Base-by-base conservation (phyloP, 371 early-diverging fungal species). In the Syncephalastrum contaminatum region DNA sequence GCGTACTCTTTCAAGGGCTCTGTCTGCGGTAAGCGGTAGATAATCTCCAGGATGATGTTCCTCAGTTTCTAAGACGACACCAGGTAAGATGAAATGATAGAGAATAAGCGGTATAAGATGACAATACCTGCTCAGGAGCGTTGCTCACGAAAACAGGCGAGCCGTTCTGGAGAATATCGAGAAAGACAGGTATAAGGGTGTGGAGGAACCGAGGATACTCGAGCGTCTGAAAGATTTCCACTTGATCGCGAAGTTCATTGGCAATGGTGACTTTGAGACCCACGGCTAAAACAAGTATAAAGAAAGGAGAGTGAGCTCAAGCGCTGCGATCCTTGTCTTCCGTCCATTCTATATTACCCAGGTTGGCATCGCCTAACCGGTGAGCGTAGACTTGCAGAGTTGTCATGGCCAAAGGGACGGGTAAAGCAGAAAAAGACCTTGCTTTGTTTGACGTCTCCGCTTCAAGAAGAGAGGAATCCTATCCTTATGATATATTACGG, bases 1-100 rank as follows among this genome's bases (percentile, higher is more conserved):
- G 83, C 86, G 48, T 87, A 86, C 43, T 76, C 70, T 54, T 81
- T 80, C 39, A 93, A 79, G 12, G 88, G 73, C 44, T 93, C 93
- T 48, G 88, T 94, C 63, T 88, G 91, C 10, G 96, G 95, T 30
- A 97, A 76, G 25, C 97, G 88, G 68, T 96, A 93, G 13, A 97
- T 81, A 45, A 96, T 91, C 66, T 97, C 96, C 30, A 98, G 70
- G 22, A 93, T 83, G n/a, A 89, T 87, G 52, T 89, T 88, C 46
- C 98, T 77, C 48, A 98, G 70, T 89, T 93, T 96, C 93, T 97
- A 2, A 54, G 21, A 41, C 4, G 2, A 36, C 16, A 21, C 25
- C 21, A 20, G 0, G 24, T 48, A 19, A 24, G 49, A n/a, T 21
- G 25, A 25, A 48, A 48, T 0, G 24, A 10, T 2, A 24, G 5